Evolutionary conservation across 75 land plant genomes (phyloP), one percentile per base, ranked within the genome.

Genomic region (Pseudotsuga menziesii): DNA sequence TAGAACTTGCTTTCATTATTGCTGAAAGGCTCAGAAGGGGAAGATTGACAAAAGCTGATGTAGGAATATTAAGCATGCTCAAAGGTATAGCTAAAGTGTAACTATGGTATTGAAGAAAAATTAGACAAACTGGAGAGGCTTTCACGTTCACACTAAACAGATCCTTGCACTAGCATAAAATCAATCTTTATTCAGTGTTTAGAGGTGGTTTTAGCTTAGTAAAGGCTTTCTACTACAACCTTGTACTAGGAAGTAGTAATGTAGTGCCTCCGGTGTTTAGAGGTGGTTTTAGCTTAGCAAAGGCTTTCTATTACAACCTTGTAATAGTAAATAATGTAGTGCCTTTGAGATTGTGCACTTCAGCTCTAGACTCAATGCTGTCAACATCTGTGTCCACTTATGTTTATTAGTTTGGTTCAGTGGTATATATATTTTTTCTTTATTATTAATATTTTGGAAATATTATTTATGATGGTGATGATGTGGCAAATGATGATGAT

Each of bases 1-100:
- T 89, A 32, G 91, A 91, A 82, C 79, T 91, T 6, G 89, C 93
- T 48, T 91, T 89, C 78, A 83, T 82, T 27, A 79, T 91, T 39
- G 83, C 91, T 1, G 89, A 84, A 25, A 81, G 93, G 39, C 80
- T 91, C 58, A 79, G 93, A 56, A 86, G 81, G 66, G 79, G 75
- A 72, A 85, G 91, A 69, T n/a, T 69, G 64, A 76, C 62, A 32
- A 78, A 59, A 48, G 56, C 82, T 26, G 54, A 69, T 12, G 48
- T 41, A 25, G 54, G 35, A 69, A 69, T n/a, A 19, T 41, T 23
- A 9, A 69, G 72, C 22, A 1, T 69, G 19, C 4, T 19, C 23
- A 69, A 36, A 7, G 52, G 72, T 69, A 7, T 69, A 69, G 22
- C 48, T 20, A 3, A 41, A 0, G n/a, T 69, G 72, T 41, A 69